Evolutionary conservation across 441 rosid species (phyloP), one percentile per base, ranked within the genome.

Genomic region (Manihot esculenta): DNA sequence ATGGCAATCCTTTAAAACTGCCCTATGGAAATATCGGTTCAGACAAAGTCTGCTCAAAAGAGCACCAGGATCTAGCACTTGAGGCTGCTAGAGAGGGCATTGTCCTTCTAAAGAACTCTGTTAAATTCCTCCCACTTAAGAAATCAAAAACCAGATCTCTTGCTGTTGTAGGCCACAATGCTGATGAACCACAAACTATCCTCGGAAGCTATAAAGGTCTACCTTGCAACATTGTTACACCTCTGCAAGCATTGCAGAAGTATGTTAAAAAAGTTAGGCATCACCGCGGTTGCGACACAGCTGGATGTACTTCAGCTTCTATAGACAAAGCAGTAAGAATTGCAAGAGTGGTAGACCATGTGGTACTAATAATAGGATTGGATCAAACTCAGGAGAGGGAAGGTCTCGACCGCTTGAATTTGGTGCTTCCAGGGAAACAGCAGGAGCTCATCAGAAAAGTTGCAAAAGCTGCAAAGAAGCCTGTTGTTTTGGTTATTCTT

Each of bases 21-120:
- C 89, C 85, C 20, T 94, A 80, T 26, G 93, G 93, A 30, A 76
- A 80, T 77, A 87, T 92, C 35, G 84, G 85, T 48, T 60, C 90
- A 8, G 82, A 84, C 72, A 78, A 82, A 68, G 87, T 89, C 45
- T 88, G 99, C 76, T 83, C 89, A 27, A 77, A 82, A 11, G 81
- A 84, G 68, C 97, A 92, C 80, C 90, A 85, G 73, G 81, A 78
- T 58, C 79, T 94, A 71, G 96, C 97, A 20, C 92, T 92, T 6
- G 89, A 87, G 80, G 95, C 90, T 0, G 97, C 97, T 72, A 82
- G 87, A 20, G 81, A 89, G 11, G 97, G 99, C 59, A 90, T 92
- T 48, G 97, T 90, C 57, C 86, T 93, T 15, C 80, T 93, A 44
- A 91, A 91, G 80, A 91, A 87, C 82, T 33, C 83, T 23, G 62